These are phyloP conservation scores for Cytospora schulzeri DNA, from an alignment of 2,329 filamentous ascomycete genomes.

Conservation along the genomic window DNA sequence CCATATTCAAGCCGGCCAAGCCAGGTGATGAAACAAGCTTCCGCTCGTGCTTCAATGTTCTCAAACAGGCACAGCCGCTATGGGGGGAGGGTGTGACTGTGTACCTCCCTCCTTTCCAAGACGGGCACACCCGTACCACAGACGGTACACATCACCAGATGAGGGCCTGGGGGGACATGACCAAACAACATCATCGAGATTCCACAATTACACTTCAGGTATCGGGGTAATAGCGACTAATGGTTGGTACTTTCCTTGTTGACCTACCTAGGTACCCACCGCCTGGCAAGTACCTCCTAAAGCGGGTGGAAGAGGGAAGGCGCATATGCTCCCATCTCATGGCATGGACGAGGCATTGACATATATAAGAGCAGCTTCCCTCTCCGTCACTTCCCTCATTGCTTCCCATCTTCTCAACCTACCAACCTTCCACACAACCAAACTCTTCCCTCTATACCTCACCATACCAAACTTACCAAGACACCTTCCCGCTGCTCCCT, in stretches of 20 bases:
- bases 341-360: not conserved
- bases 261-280: not conserved
- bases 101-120: not conserved
- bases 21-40: not conserved
- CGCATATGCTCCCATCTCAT: conserved; percentile 1
- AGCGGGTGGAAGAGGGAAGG: conserved; percentile 6
- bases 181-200: not conserved
- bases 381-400: not conserved
- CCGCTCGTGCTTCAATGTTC: not conserved
- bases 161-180: not conserved
- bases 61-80: conserved; percentile 17
- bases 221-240: not conserved
- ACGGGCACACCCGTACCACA: not conserved
- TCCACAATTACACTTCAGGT: not conserved
- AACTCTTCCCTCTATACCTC: not conserved
- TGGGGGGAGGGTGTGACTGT: not conserved
- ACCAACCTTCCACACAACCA: not conserved
- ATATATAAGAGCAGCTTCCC: conserved; percentile 25
- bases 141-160: not conserved
- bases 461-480: not conserved
- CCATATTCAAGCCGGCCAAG: not conserved
- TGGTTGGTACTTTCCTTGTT: not conserved
- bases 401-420: not conserved
- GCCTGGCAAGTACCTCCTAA: not conserved
- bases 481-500: not conserved